Evolutionary conservation across 805 yeast genomes (phyloP).

Genomic region (Metschnikowia orientalis): DNA sequence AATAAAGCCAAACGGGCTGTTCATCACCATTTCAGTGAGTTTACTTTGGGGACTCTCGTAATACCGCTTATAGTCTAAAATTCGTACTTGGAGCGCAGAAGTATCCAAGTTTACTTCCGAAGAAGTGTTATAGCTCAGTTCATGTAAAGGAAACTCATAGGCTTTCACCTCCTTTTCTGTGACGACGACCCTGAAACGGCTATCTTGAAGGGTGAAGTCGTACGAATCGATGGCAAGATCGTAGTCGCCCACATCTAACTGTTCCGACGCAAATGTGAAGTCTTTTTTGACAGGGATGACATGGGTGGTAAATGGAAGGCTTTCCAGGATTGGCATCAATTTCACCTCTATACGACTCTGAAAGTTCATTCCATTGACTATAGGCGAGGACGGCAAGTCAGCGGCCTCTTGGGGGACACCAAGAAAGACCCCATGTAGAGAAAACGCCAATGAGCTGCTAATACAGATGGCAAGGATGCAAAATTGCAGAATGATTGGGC

Average conservation of each 20-base stretch:
- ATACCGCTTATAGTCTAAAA: slow-evolving; percentile 25
- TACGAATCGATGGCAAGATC: slow-evolving; percentile 31
- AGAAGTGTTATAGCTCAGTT: slow-evolving; percentile 17
- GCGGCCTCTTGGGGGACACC: slow-evolving; percentile 24
- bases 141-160: slow-evolving; percentile 20
- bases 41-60: slow-evolving; percentile 32
- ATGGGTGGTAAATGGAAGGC: not conserved
- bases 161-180: slow-evolving; percentile 22
- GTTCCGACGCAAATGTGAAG: slow-evolving; percentile 23
- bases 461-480: no score
- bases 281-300: slow-evolving; percentile 20
- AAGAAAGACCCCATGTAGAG: slow-evolving; percentile 2
- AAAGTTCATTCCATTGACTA: slow-evolving; percentile 35
- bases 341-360: slow-evolving; percentile 29
- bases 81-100: slow-evolving; percentile 21
- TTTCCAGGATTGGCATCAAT: slow-evolving; percentile 11
- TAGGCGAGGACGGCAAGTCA: slow-evolving; percentile 11
- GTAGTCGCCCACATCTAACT: slow-evolving; percentile 30
- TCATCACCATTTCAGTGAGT: slow-evolving; percentile 29
- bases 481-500: no score
- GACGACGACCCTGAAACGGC: slow-evolving; percentile 26
- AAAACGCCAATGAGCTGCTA: not conserved
- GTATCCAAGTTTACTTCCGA: slow-evolving; percentile 15
- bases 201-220: slow-evolving; percentile 28
- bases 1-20: slow-evolving; percentile 40